Percentiles rank a stretch among this genome's conserved stretches.
phyloP scores from a whole-genome alignment of 495 filamentous ascomycete genomes.

The Chlorociboria aeruginascens region DNA sequence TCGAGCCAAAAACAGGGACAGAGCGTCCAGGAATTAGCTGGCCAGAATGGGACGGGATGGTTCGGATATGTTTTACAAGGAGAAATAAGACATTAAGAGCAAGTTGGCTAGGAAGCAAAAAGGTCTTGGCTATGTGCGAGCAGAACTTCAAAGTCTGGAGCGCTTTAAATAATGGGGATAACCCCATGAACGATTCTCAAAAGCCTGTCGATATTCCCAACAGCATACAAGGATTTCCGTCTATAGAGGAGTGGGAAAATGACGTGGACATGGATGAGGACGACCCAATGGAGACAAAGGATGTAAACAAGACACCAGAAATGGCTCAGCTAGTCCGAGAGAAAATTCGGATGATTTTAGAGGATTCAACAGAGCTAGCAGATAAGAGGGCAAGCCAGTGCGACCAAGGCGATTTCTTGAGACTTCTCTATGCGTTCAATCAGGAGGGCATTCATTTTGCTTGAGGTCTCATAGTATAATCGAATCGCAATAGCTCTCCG shows the following conservation, averaged over 20 bases:
- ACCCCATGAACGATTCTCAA: conserved; percentile 34
- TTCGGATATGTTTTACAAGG: conserved; percentile 67
- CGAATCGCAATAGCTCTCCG: too few relatives aligned
- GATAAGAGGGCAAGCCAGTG: conserved; percentile 70
- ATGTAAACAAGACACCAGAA: conserved; percentile 51
- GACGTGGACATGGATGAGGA: conserved; percentile 40
- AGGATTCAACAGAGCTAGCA: conserved; percentile 56
- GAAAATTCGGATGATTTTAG: conserved; percentile 68
- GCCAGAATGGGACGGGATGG: conserved; percentile 82
- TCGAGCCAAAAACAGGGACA: conserved; percentile 60
- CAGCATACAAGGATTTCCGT: conserved; percentile 29
- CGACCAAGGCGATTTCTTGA: conserved; percentile 77
- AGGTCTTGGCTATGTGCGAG: conserved; percentile 67
- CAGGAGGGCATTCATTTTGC: conserved; percentile 85
- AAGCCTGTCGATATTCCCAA: conserved; percentile 31
- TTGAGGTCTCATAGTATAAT: conserved; percentile 30
- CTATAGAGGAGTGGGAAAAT: conserved; percentile 32
- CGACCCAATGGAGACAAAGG: conserved; percentile 36
- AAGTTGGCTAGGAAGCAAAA: conserved; percentile 56
- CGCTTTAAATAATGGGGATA: conserved; percentile 59
- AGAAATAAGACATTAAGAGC: conserved; percentile 59
- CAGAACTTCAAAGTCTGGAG: conserved; percentile 79
- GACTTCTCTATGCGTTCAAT: conserved; percentile 53
- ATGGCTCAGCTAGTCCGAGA: conserved; percentile 62
- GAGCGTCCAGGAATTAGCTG: conserved; percentile 69